Percentiles rank a stretch among this genome's conserved stretches.
Conservation (phyloP, 192 early-diverging fungal genomes). For the Linnemannia hyalina region DNA sequence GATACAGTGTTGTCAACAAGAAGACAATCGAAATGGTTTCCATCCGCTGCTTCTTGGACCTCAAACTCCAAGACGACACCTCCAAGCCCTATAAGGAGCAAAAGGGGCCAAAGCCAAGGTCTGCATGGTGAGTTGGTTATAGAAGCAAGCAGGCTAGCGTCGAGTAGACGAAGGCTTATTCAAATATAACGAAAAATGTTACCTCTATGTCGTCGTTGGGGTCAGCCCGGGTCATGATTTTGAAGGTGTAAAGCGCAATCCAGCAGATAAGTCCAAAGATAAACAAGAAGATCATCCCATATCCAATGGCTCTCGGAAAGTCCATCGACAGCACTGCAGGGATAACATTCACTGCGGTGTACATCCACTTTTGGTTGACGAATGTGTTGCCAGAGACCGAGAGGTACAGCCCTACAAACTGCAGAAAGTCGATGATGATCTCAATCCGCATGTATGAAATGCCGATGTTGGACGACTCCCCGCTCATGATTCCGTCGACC, state of each 20-base stretch:
- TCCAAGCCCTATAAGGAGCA: slow-evolving; percentile 45
- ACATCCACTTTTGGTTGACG: slow-evolving; percentile 43
- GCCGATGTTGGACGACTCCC: slow-evolving; percentile 41
- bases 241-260: slow-evolving; percentile 52
- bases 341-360: slow-evolving; percentile 43
- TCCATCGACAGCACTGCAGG: slow-evolving; percentile 55
- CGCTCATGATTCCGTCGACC: slow-evolving; percentile 55
- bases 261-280: slow-evolving; percentile 43
- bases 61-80: slow-evolving; percentile 47
- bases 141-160: neutral
- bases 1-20: slow-evolving; percentile 53
- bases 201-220: slow-evolving; percentile 58
- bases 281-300: slow-evolving; percentile 55
- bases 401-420: slow-evolving; percentile 50
- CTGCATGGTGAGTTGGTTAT: neutral
- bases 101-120: neutral
- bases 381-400: slow-evolving; percentile 48
- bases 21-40: slow-evolving; percentile 57
- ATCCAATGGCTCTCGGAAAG: slow-evolving; percentile 48
- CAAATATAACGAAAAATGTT: neutral
- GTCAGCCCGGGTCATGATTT: slow-evolving; percentile 55
- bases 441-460: slow-evolving; percentile 53
- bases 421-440: slow-evolving; percentile 59
- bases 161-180: neutral
- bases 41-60: slow-evolving; percentile 44